phyloP scores from a whole-genome alignment of 2,329 filamentous ascomycete genomes.

The Fusarium armeniacum region DNA sequence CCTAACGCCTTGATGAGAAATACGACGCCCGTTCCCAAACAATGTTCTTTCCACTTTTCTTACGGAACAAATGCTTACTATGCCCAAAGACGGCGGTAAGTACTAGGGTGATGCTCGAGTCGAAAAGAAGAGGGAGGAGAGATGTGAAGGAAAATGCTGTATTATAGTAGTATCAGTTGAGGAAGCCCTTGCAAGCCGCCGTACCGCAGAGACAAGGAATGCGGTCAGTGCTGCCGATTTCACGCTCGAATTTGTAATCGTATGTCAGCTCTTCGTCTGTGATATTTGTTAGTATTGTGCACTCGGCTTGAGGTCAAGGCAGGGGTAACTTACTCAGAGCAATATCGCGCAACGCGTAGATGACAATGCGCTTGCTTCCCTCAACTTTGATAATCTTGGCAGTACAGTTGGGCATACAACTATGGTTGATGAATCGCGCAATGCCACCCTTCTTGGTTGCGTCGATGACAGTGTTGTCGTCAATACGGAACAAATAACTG shows the following conservation, averaged over 20 bases:
- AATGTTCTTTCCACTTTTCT: slow-evolving; percentile 32
- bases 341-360: slow-evolving; percentile 97
- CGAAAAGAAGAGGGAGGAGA: slow-evolving; percentile 4
- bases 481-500: slow-evolving; percentile 97
- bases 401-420: slow-evolving; percentile 97
- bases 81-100: slow-evolving; percentile 20
- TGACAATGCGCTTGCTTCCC: slow-evolving; percentile 97
- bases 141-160: slow-evolving; percentile 25
- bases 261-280: slow-evolving; percentile 98
- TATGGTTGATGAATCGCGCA: slow-evolving; percentile 98
- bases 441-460: slow-evolving; percentile 99
- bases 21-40: slow-evolving; percentile 37
- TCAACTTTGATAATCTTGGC: slow-evolving; percentile 99
- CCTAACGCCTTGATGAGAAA: slow-evolving; percentile 43
- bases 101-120: slow-evolving; percentile 20
- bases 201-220: slow-evolving; percentile 98
- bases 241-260: slow-evolving; percentile 99
- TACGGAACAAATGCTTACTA: slow-evolving; percentile 9
- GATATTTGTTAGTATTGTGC: slow-evolving; percentile 39
- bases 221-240: slow-evolving; percentile 92
- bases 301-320: neutral
- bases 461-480: slow-evolving; percentile 97
- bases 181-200: slow-evolving; percentile 96
- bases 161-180: slow-evolving; percentile 76
- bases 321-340: slow-evolving; percentile 80